Evolutionary conservation across 768 basidiomycete species (phyloP), one percentile per base, ranked within the genome.

Genomic region (Lentinus brumalis): DNA sequence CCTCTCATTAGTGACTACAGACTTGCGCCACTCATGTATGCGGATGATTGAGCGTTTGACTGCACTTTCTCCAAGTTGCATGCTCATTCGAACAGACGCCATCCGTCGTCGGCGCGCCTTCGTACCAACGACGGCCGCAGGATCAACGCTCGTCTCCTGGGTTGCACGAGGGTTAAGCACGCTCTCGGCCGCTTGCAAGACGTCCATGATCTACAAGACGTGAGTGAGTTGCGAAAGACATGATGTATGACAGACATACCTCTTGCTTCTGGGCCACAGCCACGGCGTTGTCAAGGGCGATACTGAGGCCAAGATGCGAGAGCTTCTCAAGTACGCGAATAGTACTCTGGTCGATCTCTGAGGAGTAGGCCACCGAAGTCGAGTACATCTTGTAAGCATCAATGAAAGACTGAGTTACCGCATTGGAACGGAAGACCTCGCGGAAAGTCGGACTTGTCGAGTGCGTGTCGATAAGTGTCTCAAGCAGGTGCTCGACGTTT

Each of bases 11-110:
- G 73, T 74, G 45, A 84, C 78, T 41, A 94, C 86, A 4, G 83
- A 84, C 64, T 83, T 81, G 56, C 89, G 77, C 92, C 92, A 94
- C 57, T 91, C 87, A 29, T 81, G 78, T 69, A 90, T 85, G 50
- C 86, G 79, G 9, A 75, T 69, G 30, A 86, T 83, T 0, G 84
- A 84, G 70, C 90, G 89, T 61, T 85, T 80, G 1, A 88, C 78
- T 0, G 84, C 79, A 47, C 83, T 76, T 63, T 89, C 86, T 5
- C 86, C 85, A 16, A 87, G 78, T 57, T 87, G 86, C 53, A 86
- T 76, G 61, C 84, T 88, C 47, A 87, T 81, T 49, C 84, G 73
- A 2, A 84, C 80, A 1, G 86, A 86, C 5, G 80, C 79, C 44
- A 84, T 75, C 9, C 85, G 75, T 65, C 83, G 78, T 18, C 82